phyloP scores from a whole-genome alignment of 176 grass and related monocot species.

The Carex parvula region DNA sequence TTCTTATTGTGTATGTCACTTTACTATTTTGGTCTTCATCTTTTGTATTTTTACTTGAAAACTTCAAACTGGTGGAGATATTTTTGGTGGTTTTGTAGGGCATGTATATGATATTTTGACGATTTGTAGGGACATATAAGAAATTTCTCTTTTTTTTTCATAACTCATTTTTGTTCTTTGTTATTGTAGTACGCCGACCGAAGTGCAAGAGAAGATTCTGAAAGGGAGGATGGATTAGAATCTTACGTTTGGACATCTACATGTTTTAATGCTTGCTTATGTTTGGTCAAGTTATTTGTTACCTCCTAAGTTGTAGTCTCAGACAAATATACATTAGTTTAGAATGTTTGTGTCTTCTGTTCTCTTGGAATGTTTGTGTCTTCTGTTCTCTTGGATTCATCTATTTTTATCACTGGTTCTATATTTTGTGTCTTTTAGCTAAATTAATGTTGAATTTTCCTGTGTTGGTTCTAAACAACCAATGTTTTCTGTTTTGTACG shows the following conservation, averaged over 20 bases:
- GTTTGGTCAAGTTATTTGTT: background rate
- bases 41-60: too few relatives aligned
- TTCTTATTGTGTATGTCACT: slow-evolving; percentile 77
- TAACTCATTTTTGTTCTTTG: background rate
- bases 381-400: slow-evolving; percentile 6
- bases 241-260: background rate
- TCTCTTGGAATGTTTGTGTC: too few relatives aligned
- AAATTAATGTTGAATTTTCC: background rate
- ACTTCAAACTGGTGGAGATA: background rate
- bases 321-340: slow-evolving; percentile 14
- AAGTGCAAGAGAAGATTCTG: slow-evolving; percentile 73
- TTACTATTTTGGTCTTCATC: background rate
- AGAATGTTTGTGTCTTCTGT: background rate
- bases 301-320: slow-evolving; percentile 12
- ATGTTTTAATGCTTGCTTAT: slow-evolving; percentile 23
- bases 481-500: background rate
- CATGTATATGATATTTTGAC: background rate
- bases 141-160: background rate
- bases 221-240: slow-evolving; percentile 92
- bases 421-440: slow-evolving; percentile 20
- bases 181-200: slow-evolving; percentile 67
- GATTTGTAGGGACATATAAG: background rate
- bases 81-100: background rate
- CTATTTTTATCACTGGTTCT: slow-evolving; percentile 21
- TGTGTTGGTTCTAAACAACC: background rate